Evolutionary conservation across 805 yeast genomes (phyloP).

Genomic region (Candida saitoana): DNA sequence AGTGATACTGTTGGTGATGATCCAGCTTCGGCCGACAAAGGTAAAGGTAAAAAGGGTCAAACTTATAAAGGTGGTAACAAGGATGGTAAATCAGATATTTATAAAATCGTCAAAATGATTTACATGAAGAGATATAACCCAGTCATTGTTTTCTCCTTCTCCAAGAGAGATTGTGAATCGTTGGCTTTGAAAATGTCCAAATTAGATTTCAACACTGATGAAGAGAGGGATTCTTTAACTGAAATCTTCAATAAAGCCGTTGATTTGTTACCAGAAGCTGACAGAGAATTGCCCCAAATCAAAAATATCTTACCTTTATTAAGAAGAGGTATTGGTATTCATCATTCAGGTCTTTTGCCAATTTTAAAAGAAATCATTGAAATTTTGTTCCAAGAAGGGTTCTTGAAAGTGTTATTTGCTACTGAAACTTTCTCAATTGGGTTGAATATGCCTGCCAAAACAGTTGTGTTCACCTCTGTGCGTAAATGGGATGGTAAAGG

Average conservation of each 20-base stretch:
- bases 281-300: slow-evolving; percentile 90
- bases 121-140: slow-evolving; percentile 96
- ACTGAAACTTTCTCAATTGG: slow-evolving; percentile 99
- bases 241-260: slow-evolving; percentile 91
- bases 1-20: slow-evolving; percentile 82
- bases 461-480: slow-evolving; percentile 95
- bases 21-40: slow-evolving; percentile 54
- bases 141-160: slow-evolving; percentile 96
- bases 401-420: slow-evolving; percentile 89
- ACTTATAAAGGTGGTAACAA: slow-evolving; percentile 83
- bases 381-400: slow-evolving; percentile 94
- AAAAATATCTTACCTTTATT: slow-evolving; percentile 84
- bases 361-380: slow-evolving; percentile 93
- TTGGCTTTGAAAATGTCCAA: slow-evolving; percentile 94
- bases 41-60: slow-evolving; percentile 72
- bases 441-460: slow-evolving; percentile 97
- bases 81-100: slow-evolving; percentile 78
- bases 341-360: slow-evolving; percentile 94
- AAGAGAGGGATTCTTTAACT: slow-evolving; percentile 85
- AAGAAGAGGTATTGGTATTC: slow-evolving; percentile 96
- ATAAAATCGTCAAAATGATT: slow-evolving; percentile 96
- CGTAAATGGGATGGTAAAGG: slow-evolving; percentile 98
- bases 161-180: slow-evolving; percentile 94
- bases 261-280: slow-evolving; percentile 80
- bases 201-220: slow-evolving; percentile 88